These are phyloP conservation scores for Penstemon davidsonii DNA, from an alignment of 257 asterid genomes.

Conservation along the genomic window DNA sequence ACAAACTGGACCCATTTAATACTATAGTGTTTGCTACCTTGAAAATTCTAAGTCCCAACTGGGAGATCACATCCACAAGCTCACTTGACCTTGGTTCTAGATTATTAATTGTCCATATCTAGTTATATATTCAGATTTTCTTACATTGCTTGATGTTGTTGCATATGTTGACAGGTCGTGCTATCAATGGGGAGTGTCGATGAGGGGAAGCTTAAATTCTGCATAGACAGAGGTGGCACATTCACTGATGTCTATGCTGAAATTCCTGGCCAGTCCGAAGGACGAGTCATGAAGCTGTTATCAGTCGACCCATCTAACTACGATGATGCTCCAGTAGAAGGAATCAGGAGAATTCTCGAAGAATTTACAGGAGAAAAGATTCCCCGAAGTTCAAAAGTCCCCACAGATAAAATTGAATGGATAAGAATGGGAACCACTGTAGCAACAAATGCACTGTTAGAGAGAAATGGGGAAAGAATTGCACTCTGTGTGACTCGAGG, in stretches of 20 bases:
- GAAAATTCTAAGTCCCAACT: no score
- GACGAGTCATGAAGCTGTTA: conserved; percentile 82
- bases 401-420: conserved; percentile 95
- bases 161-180: not conserved
- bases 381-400: conserved; percentile 73
- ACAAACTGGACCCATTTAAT: no score
- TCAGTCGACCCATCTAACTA: conserved; percentile 96
- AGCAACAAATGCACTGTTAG: conserved; percentile 91
- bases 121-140: no score
- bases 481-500: conserved; percentile 89
- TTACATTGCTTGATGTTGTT: no score
- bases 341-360: conserved; percentile 86
- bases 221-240: conserved; percentile 97
- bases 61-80: no score
- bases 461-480: conserved; percentile 90
- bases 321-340: conserved; percentile 98
- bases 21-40: no score
- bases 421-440: conserved; percentile 99
- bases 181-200: conserved; percentile 55
- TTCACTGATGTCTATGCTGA: conserved; percentile 98
- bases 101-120: no score
- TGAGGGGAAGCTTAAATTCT: conserved; percentile 72
- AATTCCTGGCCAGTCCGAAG: conserved; percentile 81
- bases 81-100: no score
- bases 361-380: conserved; percentile 73